Evolutionary conservation across 768 basidiomycete species (phyloP).

Genomic region (Rhodotorula paludigena): DNA sequence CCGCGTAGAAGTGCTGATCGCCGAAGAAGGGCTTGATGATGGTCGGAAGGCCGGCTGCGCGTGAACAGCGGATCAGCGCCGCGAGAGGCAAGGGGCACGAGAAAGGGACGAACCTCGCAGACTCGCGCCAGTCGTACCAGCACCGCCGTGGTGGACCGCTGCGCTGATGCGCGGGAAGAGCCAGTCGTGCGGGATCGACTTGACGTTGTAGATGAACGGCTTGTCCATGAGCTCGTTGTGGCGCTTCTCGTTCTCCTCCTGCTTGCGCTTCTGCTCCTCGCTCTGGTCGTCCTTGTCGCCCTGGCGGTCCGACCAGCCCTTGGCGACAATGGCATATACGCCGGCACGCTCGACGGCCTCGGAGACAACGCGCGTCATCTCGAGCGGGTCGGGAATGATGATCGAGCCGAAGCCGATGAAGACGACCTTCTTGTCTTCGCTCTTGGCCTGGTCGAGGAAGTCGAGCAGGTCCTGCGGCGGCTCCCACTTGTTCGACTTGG

Average conservation of each 20-base stretch:
- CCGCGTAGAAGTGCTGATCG: conserved; percentile 96
- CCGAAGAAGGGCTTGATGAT: conserved; percentile 98
- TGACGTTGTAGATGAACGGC: conserved; percentile 72
- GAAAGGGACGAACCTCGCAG: conserved; percentile 58
- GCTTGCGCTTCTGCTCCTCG: conserved; percentile 49
- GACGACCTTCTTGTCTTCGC: conserved; percentile 76
- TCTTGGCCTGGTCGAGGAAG: conserved; percentile 76
- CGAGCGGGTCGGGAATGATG: conserved; percentile 87
- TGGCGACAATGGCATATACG: conserved; percentile 87
- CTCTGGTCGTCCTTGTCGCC: conserved; percentile 47
- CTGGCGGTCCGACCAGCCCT: conserved; percentile 94
- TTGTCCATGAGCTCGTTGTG: conserved; percentile 64
- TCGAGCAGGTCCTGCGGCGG: conserved; percentile 72
- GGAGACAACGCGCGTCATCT: conserved; percentile 84
- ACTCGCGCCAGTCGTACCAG: conserved; percentile 92
- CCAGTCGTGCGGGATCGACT: conserved; percentile 70
- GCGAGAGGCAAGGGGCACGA: not conserved
- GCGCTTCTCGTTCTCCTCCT: conserved; percentile 55
- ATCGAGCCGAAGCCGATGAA: conserved; percentile 98
- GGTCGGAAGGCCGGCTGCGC: conserved; percentile 79
- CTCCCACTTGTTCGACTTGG: conserved; percentile 67
- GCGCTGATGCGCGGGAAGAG: conserved; percentile 87
- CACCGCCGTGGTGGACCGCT: conserved; percentile 97
- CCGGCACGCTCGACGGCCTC: conserved; percentile 81
- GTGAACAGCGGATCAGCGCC: not conserved